Percentiles rank a stretch among this genome's conserved stretches.
These are phyloP conservation scores for Alternaria sp. DNA, from an alignment of 2,329 filamentous ascomycete genomes.

Conservation along the genomic window DNA sequence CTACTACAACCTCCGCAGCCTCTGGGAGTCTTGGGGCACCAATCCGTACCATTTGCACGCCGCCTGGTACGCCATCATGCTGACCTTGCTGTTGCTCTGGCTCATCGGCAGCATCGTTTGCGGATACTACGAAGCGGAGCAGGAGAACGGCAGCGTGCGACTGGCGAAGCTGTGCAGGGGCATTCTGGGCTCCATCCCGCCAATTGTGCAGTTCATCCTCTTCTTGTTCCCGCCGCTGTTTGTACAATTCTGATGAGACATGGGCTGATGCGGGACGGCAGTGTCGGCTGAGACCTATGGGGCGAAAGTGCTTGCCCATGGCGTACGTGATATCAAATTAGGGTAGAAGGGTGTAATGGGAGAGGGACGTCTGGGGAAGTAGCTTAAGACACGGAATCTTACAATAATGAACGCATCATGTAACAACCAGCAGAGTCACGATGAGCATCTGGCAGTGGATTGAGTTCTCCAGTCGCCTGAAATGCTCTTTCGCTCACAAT, in stretches of 20 bases:
- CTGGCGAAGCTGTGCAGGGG: constrained; percentile 8
- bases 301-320: neutral
- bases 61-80: constrained; percentile 8
- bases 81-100: constrained; percentile 6
- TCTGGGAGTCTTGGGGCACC: constrained; percentile 8
- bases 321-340: neutral
- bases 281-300: neutral
- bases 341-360: neutral
- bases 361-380: neutral
- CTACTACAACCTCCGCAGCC: neutral
- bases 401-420: neutral
- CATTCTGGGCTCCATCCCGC: constrained; percentile 10
- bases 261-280: neutral
- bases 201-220: constrained; percentile 10
- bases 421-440: neutral
- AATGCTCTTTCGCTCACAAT: neutral
- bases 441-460: neutral
- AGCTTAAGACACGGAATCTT: neutral
- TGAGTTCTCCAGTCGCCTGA: neutral
- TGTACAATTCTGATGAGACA: constrained; percentile 9
- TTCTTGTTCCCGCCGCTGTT: constrained; percentile 18
- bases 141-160: neutral
- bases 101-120: constrained; percentile 8
- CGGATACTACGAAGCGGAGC: constrained; percentile 4
- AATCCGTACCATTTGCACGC: constrained; percentile 12